Percentiles rank a stretch among this genome's conserved stretches.
phyloP scores from a whole-genome alignment of 1,284 basidiomycete genomes.

The Trichosporon asahii region DNA sequence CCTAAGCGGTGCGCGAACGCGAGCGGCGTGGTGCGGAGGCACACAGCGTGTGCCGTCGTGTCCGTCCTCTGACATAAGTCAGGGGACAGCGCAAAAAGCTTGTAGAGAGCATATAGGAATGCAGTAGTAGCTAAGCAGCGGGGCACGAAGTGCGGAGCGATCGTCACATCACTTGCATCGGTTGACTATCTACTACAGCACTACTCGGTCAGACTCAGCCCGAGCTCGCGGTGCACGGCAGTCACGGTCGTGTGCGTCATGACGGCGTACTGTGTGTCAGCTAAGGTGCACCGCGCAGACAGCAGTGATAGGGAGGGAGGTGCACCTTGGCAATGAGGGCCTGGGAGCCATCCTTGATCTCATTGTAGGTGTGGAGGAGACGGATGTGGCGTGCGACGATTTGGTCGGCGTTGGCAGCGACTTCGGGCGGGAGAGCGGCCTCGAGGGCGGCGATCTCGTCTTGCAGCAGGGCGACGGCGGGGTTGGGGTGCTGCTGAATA shows the following conservation, averaged over 20 bases:
- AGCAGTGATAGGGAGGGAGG: too few species aligned
- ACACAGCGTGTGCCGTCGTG: not conserved
- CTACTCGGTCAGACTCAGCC: constrained; percentile 39
- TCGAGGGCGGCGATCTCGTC: not conserved
- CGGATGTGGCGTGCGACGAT: constrained; percentile 44
- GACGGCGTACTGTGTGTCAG: constrained; percentile 43
- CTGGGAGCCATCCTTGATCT: constrained; percentile 51
- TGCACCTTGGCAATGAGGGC: constrained; percentile 45
- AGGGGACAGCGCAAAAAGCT: not conserved
- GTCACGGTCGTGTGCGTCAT: constrained; percentile 40
- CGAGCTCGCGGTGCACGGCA: constrained; percentile 43
- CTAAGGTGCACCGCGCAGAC: not conserved
- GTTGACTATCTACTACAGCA: not conserved
- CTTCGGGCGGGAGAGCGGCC: not conserved
- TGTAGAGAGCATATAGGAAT: constrained; percentile 11
- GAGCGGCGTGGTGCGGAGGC: not conserved
- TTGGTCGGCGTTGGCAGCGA: constrained; percentile 23
- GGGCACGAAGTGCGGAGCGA: too few species aligned
- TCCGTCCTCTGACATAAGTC: not conserved
- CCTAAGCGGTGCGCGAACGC: constrained; percentile 41
- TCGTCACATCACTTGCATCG: too few species aligned
- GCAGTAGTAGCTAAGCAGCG: not conserved
- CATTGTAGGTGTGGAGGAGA: constrained; percentile 50
- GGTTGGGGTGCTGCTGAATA: not conserved
- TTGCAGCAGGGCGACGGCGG: not conserved